Conservation (phyloP, 2,329 filamentous ascomycete genomes). For the Fusarium nygamai region DNA sequence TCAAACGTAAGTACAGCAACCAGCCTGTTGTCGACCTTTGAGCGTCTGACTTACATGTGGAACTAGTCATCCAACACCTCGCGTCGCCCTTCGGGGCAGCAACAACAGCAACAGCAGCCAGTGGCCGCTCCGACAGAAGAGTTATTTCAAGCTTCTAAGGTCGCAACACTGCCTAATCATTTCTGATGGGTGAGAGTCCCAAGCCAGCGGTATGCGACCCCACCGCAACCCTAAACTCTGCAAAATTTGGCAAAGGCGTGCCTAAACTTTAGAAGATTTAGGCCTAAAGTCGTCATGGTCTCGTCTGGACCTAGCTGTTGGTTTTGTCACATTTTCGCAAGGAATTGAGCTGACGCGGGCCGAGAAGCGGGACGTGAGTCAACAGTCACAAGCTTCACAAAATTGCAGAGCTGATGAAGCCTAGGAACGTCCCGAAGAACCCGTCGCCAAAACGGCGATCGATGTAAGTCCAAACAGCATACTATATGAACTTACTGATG, state of each 20-base stretch:
- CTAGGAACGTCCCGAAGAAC: not conserved
- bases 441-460: not conserved
- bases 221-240: not conserved
- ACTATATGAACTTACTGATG: not conserved
- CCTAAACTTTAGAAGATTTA: not conserved
- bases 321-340: not conserved
- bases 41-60: not conserved
- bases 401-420: not conserved
- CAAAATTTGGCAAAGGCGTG: not conserved
- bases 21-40: no score
- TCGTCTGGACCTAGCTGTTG: not conserved
- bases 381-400: not conserved
- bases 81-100: not conserved
- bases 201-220: not conserved
- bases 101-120: not conserved
- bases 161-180: not conserved
- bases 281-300: not conserved
- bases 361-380: not conserved
- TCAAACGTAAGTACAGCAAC: accelerated
- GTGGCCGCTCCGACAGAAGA: not conserved
- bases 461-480: no score
- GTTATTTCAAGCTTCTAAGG: not conserved
- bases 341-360: not conserved
- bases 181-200: not conserved
- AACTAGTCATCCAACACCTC: accelerated